These are phyloP conservation scores for Alternaria triticimaculans DNA, from an alignment of 2,329 filamentous ascomycete species.

Conservation along the genomic window DNA sequence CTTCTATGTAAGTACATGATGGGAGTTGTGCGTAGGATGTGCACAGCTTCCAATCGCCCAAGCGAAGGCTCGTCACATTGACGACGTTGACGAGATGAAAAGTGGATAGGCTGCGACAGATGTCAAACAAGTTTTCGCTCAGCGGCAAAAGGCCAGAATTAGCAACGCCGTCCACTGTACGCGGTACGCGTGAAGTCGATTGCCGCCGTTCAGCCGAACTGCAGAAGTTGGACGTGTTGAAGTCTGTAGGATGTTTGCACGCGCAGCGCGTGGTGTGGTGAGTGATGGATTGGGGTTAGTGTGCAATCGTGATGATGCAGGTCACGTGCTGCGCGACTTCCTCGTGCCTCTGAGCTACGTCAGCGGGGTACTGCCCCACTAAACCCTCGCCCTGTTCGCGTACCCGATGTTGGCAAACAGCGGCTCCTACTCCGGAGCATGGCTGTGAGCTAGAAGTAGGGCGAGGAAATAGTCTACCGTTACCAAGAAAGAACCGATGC, in stretches of 20 bases:
- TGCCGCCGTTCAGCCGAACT: not conserved
- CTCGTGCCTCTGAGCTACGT: conserved; percentile 23
- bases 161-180: not conserved
- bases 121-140: conserved; percentile 6
- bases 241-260: not conserved
- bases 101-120: conserved; percentile 10
- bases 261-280: not conserved
- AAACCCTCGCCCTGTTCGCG: not conserved
- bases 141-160: conserved; percentile 1
- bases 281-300: not conserved
- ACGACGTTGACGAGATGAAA: conserved; percentile 13
- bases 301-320: conserved; percentile 15
- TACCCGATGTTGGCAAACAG: not conserved
- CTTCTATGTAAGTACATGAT: not conserved
- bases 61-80: not conserved
- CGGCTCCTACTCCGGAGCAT: not conserved
- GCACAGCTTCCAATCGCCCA: not conserved
- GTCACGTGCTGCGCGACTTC: conserved; percentile 24
- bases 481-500: not conserved
- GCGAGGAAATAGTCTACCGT: not conserved
- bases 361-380: conserved; percentile 15
- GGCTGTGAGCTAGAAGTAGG: not conserved
- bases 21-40: not conserved
- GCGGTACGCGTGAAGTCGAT: not conserved
- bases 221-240: not conserved